A percentile compares a stretch with the other conserved stretches of the same genome.
These are phyloP conservation scores for Podaxis carcinomalis DNA, from an alignment of 768 basidiomycete species.

Conservation along the genomic window DNA sequence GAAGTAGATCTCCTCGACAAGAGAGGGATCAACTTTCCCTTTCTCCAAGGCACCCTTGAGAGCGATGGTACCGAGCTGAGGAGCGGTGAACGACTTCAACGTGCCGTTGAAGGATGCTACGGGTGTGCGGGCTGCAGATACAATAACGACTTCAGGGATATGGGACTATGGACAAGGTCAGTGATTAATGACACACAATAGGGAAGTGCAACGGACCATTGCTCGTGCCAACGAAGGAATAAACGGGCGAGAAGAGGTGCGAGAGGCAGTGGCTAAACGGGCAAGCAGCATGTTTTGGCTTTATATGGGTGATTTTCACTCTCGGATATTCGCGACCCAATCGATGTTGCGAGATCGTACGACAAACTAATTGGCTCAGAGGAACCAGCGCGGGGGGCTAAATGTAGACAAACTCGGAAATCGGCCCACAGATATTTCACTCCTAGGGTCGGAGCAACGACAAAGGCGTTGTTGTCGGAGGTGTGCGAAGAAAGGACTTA, in stretches of 20 bases:
- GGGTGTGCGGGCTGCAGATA: conserved; percentile 90
- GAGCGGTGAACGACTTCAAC: conserved; percentile 84
- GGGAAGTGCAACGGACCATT: conserved; percentile 40
- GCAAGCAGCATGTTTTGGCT: conserved; percentile 38
- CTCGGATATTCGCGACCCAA: conserved; percentile 23
- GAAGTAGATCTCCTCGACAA: conserved; percentile 94
- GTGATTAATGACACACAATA: conserved; percentile 1
- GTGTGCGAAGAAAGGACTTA: not conserved
- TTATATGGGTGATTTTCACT: conserved; percentile 13
- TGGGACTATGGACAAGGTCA: conserved; percentile 15
- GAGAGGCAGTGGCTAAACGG: conserved; percentile 37
- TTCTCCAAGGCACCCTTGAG: conserved; percentile 87
- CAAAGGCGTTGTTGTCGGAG: conserved; percentile 4
- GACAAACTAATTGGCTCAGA: conserved; percentile 24
- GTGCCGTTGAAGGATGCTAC: conserved; percentile 90
- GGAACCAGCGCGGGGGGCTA: not conserved
- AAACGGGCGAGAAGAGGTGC: conserved; percentile 33
- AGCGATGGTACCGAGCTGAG: conserved; percentile 84
- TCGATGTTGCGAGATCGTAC: conserved; percentile 32
- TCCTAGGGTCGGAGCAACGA: not conserved
- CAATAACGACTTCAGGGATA: conserved; percentile 86
- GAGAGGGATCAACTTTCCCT: conserved; percentile 71
- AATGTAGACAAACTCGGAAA: not conserved
- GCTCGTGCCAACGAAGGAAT: conserved; percentile 37
- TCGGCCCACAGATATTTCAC: not conserved